phyloP scores from a whole-genome alignment of 2,329 filamentous ascomycete species.

The Ophiostoma ips region DNA sequence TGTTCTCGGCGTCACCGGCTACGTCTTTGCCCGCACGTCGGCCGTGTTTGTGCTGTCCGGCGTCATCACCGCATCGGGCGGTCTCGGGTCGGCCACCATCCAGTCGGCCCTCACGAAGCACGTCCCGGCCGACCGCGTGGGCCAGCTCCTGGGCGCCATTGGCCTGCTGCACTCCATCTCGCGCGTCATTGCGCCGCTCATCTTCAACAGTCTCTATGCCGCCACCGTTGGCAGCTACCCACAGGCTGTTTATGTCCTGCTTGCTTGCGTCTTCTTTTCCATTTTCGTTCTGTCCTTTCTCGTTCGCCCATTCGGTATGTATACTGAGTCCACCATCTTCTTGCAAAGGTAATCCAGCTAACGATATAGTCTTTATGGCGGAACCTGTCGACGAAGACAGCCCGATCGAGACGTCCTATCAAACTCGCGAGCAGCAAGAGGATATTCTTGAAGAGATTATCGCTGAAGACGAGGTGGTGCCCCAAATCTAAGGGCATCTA shows the following conservation, averaged over 20 bases:
- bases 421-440: background rate
- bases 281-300: constrained; percentile 56
- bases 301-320: constrained; percentile 53
- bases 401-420: background rate
- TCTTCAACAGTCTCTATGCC: constrained; percentile 80
- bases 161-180: constrained; percentile 75
- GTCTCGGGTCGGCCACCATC: constrained; percentile 71
- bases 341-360: background rate
- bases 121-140: constrained; percentile 66
- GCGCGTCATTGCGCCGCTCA: constrained; percentile 61
- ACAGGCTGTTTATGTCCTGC: constrained; percentile 69
- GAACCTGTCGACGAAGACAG: constrained; percentile 1
- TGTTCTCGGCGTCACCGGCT: constrained; percentile 61
- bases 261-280: constrained; percentile 51
- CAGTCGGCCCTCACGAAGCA: constrained; percentile 84
- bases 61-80: constrained; percentile 61
- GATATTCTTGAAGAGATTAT: constrained; percentile 10
- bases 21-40: constrained; percentile 48
- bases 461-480: constrained; percentile 15
- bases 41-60: constrained; percentile 58
- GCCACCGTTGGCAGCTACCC: constrained; percentile 64
- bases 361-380: constrained; percentile 2
- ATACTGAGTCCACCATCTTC: constrained; percentile 26
- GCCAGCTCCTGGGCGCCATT: constrained; percentile 76
- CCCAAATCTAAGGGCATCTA: constrained; percentile 9